Base-by-base conservation (phyloP, 1,284 basidiomycete species). In the Sparassis latifolia region DNA sequence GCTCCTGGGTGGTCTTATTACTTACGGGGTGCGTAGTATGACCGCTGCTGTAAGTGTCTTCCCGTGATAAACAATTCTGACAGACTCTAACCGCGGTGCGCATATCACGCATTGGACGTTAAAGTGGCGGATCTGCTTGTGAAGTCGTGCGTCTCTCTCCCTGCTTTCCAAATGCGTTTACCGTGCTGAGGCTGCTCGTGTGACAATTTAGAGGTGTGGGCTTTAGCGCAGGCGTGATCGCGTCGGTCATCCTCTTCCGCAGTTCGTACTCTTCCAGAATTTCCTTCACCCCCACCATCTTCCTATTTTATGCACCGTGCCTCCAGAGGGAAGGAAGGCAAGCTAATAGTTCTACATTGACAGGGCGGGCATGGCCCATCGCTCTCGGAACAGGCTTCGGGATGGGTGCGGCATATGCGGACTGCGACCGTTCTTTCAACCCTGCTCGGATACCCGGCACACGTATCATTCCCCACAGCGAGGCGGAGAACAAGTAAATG, bases 341-440 rank as follows among this genome's bases (percentile, higher is more conserved):
- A 20, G 20, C 20, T 20, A 20, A 20, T 20, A 20, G 39, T 45
- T 32, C 30, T 52, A 33, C 68, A 20, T 20, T 20, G 20, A 20
- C 1, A 98, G 95, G 96, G 76, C 91, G 95, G 58, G 90, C 89
- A 64, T 98, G 94, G 92, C 96, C 96, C 29, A 89, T 98, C 55
- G 89, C 92, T 54, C 82, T 98, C 52, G 82, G 90, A 5, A 93
- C 94, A 27, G 95, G 96, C 55, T 97, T 91, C 66, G 93, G 90
- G 44, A 76, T 84, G 44, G 92, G 92, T 54, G 84, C 86, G 51
- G 91, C 92, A 44, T 96, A 95, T 70, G 92, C 92, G 32, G 91
- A 97, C 80, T 97, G 94, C 74, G 93, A 97, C 76, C 86, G 92
- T 58, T 89, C 90, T 28, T 96, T 97, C 80, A 96, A 96, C 75